Evolutionary conservation across 495 filamentous ascomycete species (phyloP).

Genomic region (Annulohypoxylon nitens): DNA sequence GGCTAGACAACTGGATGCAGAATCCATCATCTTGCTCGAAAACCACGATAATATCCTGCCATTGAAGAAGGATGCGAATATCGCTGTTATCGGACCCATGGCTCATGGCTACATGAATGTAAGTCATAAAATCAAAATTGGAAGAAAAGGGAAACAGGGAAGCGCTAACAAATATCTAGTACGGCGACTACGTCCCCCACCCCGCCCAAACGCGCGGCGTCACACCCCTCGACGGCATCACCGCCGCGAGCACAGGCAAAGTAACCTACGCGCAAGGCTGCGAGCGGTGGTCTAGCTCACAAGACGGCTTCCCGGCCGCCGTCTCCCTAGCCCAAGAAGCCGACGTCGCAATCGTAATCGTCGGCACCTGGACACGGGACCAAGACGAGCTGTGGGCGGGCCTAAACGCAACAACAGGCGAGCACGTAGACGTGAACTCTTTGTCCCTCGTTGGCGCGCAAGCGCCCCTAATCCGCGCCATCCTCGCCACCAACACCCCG

Average conservation of each 20-base stretch:
- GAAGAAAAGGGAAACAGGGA: neutral
- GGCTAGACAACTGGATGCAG: slow-evolving; percentile 71
- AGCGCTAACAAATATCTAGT: slow-evolving; percentile 54
- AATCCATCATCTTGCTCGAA: slow-evolving; percentile 78
- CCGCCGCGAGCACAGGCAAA: slow-evolving; percentile 65
- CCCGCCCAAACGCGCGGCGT: slow-evolving; percentile 70
- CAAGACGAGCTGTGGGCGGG: slow-evolving; percentile 75
- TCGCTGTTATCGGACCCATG: slow-evolving; percentile 83
- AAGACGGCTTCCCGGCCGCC: slow-evolving; percentile 73
- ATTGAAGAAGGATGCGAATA: slow-evolving; percentile 67
- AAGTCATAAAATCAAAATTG: slow-evolving; percentile 34
- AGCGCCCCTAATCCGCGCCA: slow-evolving; percentile 71
- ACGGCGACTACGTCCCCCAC: slow-evolving; percentile 77
- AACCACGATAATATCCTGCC: slow-evolving; percentile 74
- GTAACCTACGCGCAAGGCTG: slow-evolving; percentile 77
- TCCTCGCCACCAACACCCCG: slow-evolving; percentile 73
- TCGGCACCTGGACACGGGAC: slow-evolving; percentile 80
- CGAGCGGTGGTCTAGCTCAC: slow-evolving; percentile 75
- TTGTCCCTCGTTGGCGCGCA: slow-evolving; percentile 79
- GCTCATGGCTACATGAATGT: slow-evolving; percentile 78
- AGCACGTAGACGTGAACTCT: slow-evolving; percentile 73
- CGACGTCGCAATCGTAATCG: slow-evolving; percentile 77
- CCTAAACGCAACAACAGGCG: slow-evolving; percentile 77
- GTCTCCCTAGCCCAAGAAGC: slow-evolving; percentile 71
- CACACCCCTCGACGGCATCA: slow-evolving; percentile 76